Base-by-base conservation (phyloP, 306 rosid species). In the Alnus glutinosa region DNA sequence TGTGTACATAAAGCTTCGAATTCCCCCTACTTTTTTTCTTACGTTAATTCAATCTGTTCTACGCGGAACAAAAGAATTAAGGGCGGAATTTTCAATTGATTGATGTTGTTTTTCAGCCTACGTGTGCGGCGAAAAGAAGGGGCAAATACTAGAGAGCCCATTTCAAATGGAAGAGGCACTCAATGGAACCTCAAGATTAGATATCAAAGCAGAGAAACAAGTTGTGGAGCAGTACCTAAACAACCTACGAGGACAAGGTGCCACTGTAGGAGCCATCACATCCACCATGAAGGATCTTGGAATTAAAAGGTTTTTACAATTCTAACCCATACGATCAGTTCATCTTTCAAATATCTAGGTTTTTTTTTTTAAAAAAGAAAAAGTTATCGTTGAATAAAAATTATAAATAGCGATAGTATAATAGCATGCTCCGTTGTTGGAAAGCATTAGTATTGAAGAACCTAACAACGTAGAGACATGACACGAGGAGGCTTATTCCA, bases 231-330 rank as follows among this genome's bases (percentile, higher is more conserved):
- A 59, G 19, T 83, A 75, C 75, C 1, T 83, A 15, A 28, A 75
- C 0, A 76, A 73, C 37, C 83, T 87, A 51, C 47, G 7, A 74
- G 62, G n/a, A 47, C 62, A 62, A 1, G 55, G 75, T 32, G 54
- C 49, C 7, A 36, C 30, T 0, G 74, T 77, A 57, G 39, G 50
- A 28, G 54, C 70, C 46, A 79, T 86, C n/a, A 48, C 50, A 6
- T 34, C 44, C 1, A 10, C 36, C 23, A 86, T 89, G 90, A 83
- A 66, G 81, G 64, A 75, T 8, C 76, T 80, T 69, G 89, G 92
- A 70, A 54, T 75, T 3, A 2, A 46, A 76, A 86, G 89, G 89
- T 86, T 46, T 48, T 2, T 42, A 23, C 19, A 14, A 4, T 23
- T 49, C 50, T 47, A 12, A 10, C 28, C 46, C 15, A 50, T 13